phyloP scores from a whole-genome alignment of 352 stramenopile species.

The Phytophthora pisi region DNA sequence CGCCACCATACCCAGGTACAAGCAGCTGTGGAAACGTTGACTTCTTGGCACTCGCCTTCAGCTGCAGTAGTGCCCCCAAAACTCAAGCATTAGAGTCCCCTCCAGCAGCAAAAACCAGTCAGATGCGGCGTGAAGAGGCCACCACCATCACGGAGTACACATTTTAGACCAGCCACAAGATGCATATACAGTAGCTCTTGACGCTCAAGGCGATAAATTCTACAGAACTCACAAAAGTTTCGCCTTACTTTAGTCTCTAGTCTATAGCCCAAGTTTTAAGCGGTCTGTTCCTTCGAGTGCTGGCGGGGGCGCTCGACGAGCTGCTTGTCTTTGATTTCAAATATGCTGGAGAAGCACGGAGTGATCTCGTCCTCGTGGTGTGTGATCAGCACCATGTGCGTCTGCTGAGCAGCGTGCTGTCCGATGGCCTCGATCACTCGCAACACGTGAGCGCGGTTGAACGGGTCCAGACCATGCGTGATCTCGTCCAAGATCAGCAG shows the following conservation, averaged over 20 bases:
- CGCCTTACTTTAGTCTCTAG: neutral
- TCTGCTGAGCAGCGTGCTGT: conserved; percentile 41
- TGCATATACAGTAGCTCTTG: neutral
- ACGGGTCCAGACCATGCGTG: conserved; percentile 90
- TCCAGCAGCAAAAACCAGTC: conserved; percentile 19
- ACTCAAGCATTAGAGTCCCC: neutral
- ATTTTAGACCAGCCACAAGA: conserved; percentile 15
- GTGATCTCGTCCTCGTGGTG: conserved; percentile 93
- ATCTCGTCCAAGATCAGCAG: conserved; percentile 93
- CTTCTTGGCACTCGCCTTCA: conserved; percentile 63
- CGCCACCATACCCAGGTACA: conserved; percentile 12
- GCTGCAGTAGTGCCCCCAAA: conserved; percentile 19
- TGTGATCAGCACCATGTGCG: conserved; percentile 91
- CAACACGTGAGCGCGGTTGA: conserved; percentile 80
- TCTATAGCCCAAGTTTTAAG: neutral
- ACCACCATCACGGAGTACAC: conserved; percentile 27
- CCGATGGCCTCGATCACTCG: conserved; percentile 80
- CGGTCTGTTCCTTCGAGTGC: conserved; percentile 23
- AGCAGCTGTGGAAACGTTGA: conserved; percentile 31
- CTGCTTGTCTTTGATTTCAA: conserved; percentile 80
- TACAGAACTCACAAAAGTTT: neutral
- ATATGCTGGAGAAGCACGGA: conserved; percentile 76
- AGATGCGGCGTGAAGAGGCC: conserved; percentile 34
- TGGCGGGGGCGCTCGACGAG: conserved; percentile 43
- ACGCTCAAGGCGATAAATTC: neutral